Base-by-base conservation (phyloP, 768 basidiomycete species). In the Termitomyces sp. region DNA sequence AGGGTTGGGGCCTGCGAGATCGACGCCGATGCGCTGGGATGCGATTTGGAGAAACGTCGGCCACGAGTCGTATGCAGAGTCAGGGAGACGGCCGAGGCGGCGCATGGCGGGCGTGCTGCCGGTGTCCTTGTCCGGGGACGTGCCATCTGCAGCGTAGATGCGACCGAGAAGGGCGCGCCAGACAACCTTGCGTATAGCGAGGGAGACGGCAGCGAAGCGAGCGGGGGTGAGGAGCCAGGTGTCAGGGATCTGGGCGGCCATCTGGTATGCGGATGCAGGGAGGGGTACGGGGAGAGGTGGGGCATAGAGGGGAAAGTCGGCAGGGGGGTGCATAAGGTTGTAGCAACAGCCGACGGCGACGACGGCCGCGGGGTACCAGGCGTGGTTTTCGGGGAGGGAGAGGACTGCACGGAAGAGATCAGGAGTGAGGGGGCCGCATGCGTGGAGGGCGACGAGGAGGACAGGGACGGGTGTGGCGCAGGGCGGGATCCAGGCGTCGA, bases 281-380 rank as follows among this genome's bases (percentile, higher is more conserved):
- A 83, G 71, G 43, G 68, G 62, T 3, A 62, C 66, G 33, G 72
- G 70, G 67, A 80, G 58, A 65, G 68, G 51, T 68, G 76, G 32
- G 43, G 53, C 59, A 67, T 79, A 83, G 35, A 86, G 71, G 14
- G 84, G 85, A 62, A 85, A 84, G 68, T 86, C 87, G 53, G 46
- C 56, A 28, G 56, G 60, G 43, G 77, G 70, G 32, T 74, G 70
- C 72, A 90, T 79, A 60, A 88, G 74, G 66, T 91, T 90, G 68
- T 91, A 92, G 68, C 90, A 92, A 60, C 90, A 92, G 3, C 90
- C 88, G 16, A 90, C 88, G 8, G 84, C 76, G 44, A 88, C 77
- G 0, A 81, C 73, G 2, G 75, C 83, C 16, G 75, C 72, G 5
- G 83, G 76, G 44, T 63, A 69, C 88, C 87, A 89, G 22, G 41